Evolutionary conservation across 2,329 filamentous ascomycete genomes (phyloP), one percentile per base, ranked within the genome.

Genomic region (Didymella pinodella): DNA sequence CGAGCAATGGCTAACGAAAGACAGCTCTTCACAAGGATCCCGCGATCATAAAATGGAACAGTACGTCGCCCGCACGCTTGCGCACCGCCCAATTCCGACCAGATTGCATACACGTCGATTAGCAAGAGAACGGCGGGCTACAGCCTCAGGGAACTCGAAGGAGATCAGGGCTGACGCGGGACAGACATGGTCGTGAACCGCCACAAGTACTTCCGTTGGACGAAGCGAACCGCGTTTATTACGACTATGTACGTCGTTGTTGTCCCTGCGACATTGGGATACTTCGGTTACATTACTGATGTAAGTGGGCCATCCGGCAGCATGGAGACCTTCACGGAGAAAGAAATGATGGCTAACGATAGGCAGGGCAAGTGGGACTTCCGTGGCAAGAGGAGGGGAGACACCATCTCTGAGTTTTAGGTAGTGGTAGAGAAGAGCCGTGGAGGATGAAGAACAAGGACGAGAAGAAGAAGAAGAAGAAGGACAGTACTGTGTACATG

Each of bases 201-300:
- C 67, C 90, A 93, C 86, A 92, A 92, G 81, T 97, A 92, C 86
- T 99, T 98, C 86, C 87, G 92, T 79, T 98, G 92, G 92, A 98
- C 90, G 34, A 86, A 88, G 51, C 85, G 90, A 73, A 96, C 92
- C 45, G 92, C 92, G 29, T 88, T 86, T 81, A 79, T 97, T 72
- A 88, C 89, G 4, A 87, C 97, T 75, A 83, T 89, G 65, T 97
- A 94, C 79, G 85, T 90, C 58, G 81, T 88, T 32, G 81, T 89
- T 53, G 85, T 97, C 43, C 95, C 95, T 7, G 78, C 81, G 40
- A 82, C 90, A 57, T 70, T 96, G 66, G 88, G 88, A 46, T 88
- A 88, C 74, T 74, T 91, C 56, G 92, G 87, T 58, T 96, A 91
- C 77, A 87, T 86, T 74, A 93, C 89, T 63, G 94, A 98, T 73